Conservation (phyloP, 331 rosid species). For the Erythrophleum ivorense region DNA sequence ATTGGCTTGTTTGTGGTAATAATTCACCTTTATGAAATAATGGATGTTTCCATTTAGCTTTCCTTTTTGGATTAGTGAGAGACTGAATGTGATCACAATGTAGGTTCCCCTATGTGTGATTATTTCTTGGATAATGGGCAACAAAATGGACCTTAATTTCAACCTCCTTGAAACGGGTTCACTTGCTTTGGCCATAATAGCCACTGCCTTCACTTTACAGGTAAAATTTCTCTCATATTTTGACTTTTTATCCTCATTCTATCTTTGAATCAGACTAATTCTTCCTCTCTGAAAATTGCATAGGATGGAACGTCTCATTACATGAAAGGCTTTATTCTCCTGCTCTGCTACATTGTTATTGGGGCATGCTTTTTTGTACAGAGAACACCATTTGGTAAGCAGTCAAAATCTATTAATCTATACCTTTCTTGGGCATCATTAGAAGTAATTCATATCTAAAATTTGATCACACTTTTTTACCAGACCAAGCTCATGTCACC, state of each 20-base stretch:
- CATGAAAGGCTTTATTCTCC: conserved; percentile 78
- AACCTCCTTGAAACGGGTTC: conserved; percentile 73
- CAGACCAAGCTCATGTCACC: conserved; percentile 46
- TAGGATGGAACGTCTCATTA: conserved; percentile 92
- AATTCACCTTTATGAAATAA: not conserved
- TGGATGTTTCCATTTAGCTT: not conserved
- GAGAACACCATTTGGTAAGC: conserved; percentile 57
- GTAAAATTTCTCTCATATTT: conserved; percentile 36
- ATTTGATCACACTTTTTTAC: not conserved
- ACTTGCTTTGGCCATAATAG: conserved; percentile 68
- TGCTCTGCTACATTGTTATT: conserved; percentile 69
- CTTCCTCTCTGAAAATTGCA: not conserved
- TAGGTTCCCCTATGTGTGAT: conserved; percentile 85
- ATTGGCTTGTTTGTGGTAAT: conserved; percentile 83
- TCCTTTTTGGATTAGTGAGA: not conserved
- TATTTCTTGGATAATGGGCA: conserved; percentile 74
- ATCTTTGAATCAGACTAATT: not conserved
- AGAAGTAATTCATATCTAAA: conserved; percentile 30
- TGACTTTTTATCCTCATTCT: conserved; percentile 3
- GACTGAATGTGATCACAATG: not conserved
- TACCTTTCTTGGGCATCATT: not conserved
- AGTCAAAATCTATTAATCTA: conserved; percentile 14
- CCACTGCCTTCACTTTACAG: conserved; percentile 75
- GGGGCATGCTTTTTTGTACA: conserved; percentile 80
- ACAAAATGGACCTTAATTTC: conserved; percentile 78